These are phyloP conservation scores for Clathrus columnatus DNA, from an alignment of 768 basidiomycete genomes.

Conservation along the genomic window DNA sequence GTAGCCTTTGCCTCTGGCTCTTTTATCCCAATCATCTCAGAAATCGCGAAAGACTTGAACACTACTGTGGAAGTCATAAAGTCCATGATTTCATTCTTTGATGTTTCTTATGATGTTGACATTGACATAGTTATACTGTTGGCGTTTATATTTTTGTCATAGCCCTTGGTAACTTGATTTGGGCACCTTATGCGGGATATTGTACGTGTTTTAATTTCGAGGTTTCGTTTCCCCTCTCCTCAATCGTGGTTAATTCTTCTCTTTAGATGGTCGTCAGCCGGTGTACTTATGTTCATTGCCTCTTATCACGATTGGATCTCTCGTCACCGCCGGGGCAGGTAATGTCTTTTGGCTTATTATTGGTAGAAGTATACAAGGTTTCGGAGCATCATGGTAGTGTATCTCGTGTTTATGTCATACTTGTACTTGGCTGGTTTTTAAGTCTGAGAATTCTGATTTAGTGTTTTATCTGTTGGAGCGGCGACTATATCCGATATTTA, in stretches of 20 bases:
- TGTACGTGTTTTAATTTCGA: constrained; percentile 28
- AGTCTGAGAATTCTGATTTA: too few species aligned
- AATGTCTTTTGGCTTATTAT: not conserved
- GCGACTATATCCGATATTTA: constrained; percentile 32
- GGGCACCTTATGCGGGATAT: constrained; percentile 43
- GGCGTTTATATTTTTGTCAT: constrained; percentile 42
- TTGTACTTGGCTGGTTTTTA: too few species aligned
- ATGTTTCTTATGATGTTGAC: not conserved
- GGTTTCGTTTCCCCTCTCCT: not conserved
- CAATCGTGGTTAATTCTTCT: not conserved
- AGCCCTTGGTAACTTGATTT: constrained; percentile 39
- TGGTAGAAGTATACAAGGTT: not conserved
- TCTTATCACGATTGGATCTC: not conserved
- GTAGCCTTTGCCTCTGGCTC: constrained; percentile 60
- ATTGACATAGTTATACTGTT: constrained; percentile 25
- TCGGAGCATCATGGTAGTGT: not conserved
- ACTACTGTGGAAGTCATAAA: constrained; percentile 53
- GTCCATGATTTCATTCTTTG: constrained; percentile 21
- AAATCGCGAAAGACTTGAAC: constrained; percentile 56
- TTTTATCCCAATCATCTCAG: constrained; percentile 68
- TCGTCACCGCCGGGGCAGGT: not conserved
- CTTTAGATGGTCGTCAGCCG: not conserved
- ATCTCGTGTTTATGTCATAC: too few species aligned
- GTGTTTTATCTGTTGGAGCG: constrained; percentile 40
- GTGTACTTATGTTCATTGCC: not conserved